Percentiles rank a stretch among this genome's conserved stretches.
phyloP scores from a whole-genome alignment of 73 alveolate species.

The Durusdinium trenchii region DNA sequence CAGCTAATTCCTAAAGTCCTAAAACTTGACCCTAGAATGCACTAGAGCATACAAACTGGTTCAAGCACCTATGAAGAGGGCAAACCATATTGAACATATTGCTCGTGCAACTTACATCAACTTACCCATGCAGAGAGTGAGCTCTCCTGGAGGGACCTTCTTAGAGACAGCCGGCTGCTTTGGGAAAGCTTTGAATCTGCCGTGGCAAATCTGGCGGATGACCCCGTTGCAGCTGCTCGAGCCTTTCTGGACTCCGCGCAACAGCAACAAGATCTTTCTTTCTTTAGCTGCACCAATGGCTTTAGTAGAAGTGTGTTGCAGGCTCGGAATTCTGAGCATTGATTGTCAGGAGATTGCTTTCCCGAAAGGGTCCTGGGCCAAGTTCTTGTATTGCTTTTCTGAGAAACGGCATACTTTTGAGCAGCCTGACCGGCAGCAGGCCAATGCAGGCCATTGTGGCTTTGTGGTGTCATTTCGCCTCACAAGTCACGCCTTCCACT shows the following conservation, averaged over 20 bases:
- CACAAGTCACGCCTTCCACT: no score
- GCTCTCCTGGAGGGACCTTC: slow-evolving; percentile 44
- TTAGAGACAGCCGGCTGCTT: slow-evolving; percentile 67
- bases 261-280: not conserved
- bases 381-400: no score
- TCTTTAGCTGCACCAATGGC: not conserved
- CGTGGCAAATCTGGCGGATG: slow-evolving; percentile 87
- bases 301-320: no score
- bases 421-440: no score
- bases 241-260: slow-evolving; percentile 71
- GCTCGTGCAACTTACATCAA: not conserved
- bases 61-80: no score
- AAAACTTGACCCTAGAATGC: no score
- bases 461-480: no score
- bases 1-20: no score
- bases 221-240: slow-evolving; percentile 84
- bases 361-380: not conserved
- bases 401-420: no score
- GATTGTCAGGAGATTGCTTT: slow-evolving; percentile 39
- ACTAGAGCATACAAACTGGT: no score
- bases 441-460: no score
- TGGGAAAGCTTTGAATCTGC: slow-evolving; percentile 86
- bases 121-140: not conserved
- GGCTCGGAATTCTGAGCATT: no score
- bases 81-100: not conserved